Conservation (phyloP, 371 early-diverging fungal species). For the Saksenaea vasiformis region DNA sequence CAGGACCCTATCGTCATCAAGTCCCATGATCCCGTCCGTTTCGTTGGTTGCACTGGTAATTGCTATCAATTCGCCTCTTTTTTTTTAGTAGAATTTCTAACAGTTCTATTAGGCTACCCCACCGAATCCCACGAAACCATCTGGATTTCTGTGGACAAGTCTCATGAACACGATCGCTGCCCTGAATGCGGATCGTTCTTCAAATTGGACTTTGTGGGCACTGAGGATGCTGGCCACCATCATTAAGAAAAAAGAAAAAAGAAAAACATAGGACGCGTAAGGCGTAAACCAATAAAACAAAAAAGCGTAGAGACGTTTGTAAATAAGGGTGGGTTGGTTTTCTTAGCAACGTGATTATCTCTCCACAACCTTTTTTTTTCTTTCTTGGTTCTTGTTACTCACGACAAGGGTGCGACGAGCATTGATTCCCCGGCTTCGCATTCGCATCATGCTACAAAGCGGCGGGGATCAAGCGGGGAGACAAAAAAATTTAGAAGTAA, state of each 20-base stretch:
- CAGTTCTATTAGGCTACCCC: constrained; percentile 68
- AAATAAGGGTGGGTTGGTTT: not conserved
- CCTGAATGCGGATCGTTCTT: constrained; percentile 93
- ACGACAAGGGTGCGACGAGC: too few relatives aligned
- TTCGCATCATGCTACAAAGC: too few relatives aligned
- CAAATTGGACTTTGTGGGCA: constrained; percentile 62
- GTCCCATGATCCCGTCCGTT: constrained; percentile 81
- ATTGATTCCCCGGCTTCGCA: too few relatives aligned
- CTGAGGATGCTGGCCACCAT: constrained; percentile 52
- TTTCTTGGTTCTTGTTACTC: not conserved
- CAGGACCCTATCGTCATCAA: constrained; percentile 85
- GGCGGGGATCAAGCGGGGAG: too few relatives aligned
- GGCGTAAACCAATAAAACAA: not conserved
- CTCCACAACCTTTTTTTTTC: not conserved
- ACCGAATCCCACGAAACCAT: constrained; percentile 86
- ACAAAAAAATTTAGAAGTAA: too few relatives aligned
- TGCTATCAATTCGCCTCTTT: not conserved
- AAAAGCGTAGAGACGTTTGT: not conserved
- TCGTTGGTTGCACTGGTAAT: constrained; percentile 93
- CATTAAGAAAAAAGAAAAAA: constrained; percentile 19
- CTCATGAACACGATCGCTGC: constrained; percentile 89
- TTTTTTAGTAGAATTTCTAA: not conserved
- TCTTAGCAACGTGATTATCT: not conserved
- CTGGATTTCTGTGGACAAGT: constrained; percentile 79
- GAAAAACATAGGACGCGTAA: constrained; percentile 7